Evolutionary conservation across 495 filamentous ascomycete genomes (phyloP).

Genomic region (Bombardia bombarda): DNA sequence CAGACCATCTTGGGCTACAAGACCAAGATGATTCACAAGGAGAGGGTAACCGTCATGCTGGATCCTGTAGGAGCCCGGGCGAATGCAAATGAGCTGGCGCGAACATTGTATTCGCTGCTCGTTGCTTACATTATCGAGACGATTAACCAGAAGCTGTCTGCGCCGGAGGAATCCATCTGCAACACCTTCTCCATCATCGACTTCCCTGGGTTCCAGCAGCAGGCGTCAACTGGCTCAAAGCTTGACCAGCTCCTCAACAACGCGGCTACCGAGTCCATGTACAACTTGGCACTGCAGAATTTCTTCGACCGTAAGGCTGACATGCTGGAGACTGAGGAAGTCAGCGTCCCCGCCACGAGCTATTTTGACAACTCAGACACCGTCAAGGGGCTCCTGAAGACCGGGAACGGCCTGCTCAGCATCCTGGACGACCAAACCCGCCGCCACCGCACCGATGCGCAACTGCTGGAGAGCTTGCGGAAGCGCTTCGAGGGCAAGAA

Average conservation of each 20-base stretch:
- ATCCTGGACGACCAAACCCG: conserved; percentile 94
- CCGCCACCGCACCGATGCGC: conserved; percentile 77
- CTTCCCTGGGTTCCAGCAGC: conserved; percentile 89
- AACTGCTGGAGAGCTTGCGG: conserved; percentile 79
- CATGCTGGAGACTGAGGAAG: conserved; percentile 85
- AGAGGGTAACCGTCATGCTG: conserved; percentile 95
- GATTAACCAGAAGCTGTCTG: conserved; percentile 85
- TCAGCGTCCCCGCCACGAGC: conserved; percentile 78
- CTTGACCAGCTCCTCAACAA: conserved; percentile 94
- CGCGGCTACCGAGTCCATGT: conserved; percentile 81
- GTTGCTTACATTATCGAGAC: conserved; percentile 88
- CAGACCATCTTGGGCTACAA: conserved; percentile 88
- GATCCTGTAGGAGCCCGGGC: conserved; percentile 82
- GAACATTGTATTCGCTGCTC: conserved; percentile 90
- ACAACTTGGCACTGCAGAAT: conserved; percentile 86
- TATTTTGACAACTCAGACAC: conserved; percentile 98
- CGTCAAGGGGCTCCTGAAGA: conserved; percentile 81
- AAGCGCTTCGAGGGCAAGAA: conserved; percentile 94
- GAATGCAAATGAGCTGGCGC: conserved; percentile 88
- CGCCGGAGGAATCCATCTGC: conserved; percentile 75
- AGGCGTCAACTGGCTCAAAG: conserved; percentile 69
- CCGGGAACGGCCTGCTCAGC: conserved; percentile 83
- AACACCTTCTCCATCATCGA: conserved; percentile 95
- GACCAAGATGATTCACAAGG: conserved; percentile 87
- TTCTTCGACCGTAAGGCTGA: conserved; percentile 94